Evolutionary conservation across 2,329 filamentous ascomycete species (phyloP).

Genomic region (Fusarium brachygibbosum): DNA sequence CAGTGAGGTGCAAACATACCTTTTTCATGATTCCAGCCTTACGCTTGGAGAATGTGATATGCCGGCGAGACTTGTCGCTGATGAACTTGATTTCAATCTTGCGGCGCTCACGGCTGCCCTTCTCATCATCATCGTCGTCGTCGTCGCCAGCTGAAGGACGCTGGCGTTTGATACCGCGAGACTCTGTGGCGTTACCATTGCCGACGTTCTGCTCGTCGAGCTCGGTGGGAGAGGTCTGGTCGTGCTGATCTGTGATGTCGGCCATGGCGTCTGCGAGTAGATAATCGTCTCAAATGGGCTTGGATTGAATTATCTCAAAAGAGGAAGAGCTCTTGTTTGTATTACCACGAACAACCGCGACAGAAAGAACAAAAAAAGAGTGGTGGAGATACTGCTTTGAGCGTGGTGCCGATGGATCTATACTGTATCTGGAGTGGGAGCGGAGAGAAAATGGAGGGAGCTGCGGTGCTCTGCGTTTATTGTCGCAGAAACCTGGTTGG

Average conservation of each 20-base stretch:
- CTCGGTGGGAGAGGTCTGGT: conserved; percentile 80
- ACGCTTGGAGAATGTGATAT: conserved; percentile 99
- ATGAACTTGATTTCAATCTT: conserved; percentile 99
- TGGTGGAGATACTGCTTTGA: conserved; percentile 75
- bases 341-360: conserved; percentile 54
- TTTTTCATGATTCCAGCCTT: conserved; percentile 99
- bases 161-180: conserved; percentile 89
- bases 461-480: conserved; percentile 60
- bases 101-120: conserved; percentile 95
- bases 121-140: conserved; percentile 97
- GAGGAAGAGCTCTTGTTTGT: conserved; percentile 50
- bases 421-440: conserved; percentile 74
- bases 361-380: conserved; percentile 63
- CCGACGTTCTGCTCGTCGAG: conserved; percentile 81
- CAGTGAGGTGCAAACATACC: conserved; percentile 68
- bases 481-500: conserved; percentile 70
- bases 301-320: conserved; percentile 46
- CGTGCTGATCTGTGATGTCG: conserved; percentile 84
- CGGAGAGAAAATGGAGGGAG: conserved; percentile 58
- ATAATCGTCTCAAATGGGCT: conserved; percentile 42
- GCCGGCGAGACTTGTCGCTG: conserved; percentile 98
- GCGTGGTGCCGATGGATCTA: conserved; percentile 75
- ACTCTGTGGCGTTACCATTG: conserved; percentile 80
- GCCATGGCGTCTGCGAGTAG: conserved; percentile 67
- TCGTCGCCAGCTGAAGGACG: conserved; percentile 88